Evolutionary conservation across 257 asterid species (phyloP).

Genomic region (Anisodus acutangulus): DNA sequence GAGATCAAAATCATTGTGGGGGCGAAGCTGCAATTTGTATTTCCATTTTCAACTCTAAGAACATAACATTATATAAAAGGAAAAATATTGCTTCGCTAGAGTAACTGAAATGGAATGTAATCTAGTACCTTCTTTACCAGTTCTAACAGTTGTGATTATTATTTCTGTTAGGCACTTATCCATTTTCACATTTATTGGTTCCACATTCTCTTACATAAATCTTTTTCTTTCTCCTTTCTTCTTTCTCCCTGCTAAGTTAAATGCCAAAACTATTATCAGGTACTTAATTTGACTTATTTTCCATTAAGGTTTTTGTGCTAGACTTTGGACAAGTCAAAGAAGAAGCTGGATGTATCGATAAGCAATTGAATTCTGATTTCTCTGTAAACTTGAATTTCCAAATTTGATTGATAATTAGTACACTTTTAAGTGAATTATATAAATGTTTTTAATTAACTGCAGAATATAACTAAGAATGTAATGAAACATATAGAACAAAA

Average conservation of each 20-base stretch:
- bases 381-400: constrained; percentile 1
- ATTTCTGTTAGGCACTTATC: neutral
- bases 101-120: neutral
- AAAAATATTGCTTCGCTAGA: neutral
- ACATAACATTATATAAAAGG: neutral
- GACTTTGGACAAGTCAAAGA: constrained; percentile 7
- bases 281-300: neutral
- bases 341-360: constrained; percentile 8
- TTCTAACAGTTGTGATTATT: constrained; percentile 12
- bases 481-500: constrained; percentile 3
- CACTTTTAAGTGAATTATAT: neutral
- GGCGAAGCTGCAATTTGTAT: neutral
- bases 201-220: constrained; percentile 10
- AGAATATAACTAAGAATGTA: constrained; percentile 28
- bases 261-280: constrained; percentile 26
- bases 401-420: neutral
- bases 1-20: constrained; percentile 21
- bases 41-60: neutral
- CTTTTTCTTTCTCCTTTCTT: constrained; percentile 22
- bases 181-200: constrained; percentile 9
- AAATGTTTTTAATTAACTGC: constrained; percentile 4
- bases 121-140: neutral
- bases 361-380: neutral
- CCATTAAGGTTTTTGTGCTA: neutral
- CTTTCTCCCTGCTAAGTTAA: constrained; percentile 19